Conservation (phyloP, 1,139 yeast species). For the Saccharomyces hybrid region DNA sequence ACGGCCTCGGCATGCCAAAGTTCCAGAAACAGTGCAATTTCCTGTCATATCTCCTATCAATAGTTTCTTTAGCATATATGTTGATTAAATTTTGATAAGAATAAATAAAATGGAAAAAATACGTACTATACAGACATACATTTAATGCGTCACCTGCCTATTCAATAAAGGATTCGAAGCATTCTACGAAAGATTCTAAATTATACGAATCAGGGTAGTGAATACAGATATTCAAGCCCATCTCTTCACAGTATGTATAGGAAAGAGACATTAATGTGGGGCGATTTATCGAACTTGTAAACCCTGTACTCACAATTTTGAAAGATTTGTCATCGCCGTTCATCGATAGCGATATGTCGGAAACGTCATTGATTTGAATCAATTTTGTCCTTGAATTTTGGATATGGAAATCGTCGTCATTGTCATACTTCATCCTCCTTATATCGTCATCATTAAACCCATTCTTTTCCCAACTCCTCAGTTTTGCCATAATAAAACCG, state of each 20-base stretch:
- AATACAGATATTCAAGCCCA: slow-evolving; percentile 25
- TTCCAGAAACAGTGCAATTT: neutral
- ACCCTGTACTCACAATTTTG: slow-evolving; percentile 17
- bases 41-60: neutral
- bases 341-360: slow-evolving; percentile 11
- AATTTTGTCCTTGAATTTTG: slow-evolving; percentile 9
- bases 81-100: neutral
- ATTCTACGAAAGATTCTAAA: slow-evolving; percentile 26
- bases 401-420: slow-evolving; percentile 4
- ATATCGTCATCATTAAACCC: slow-evolving; percentile 26
- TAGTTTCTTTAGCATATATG: neutral
- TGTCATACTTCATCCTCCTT: slow-evolving; percentile 22
- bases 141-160: neutral
- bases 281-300: slow-evolving; percentile 20
- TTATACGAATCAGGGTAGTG: slow-evolving; percentile 25
- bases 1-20: neutral
- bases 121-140: neutral
- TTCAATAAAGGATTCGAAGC: slow-evolving; percentile 24
- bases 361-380: slow-evolving; percentile 24
- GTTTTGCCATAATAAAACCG: slow-evolving; percentile 11
- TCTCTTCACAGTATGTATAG: slow-evolving; percentile 17
- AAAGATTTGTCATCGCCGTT: slow-evolving; percentile 8
- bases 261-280: slow-evolving; percentile 24
- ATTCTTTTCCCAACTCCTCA: slow-evolving; percentile 17
- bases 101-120: neutral